Evolutionary conservation across 2,329 filamentous ascomycete species (phyloP).

Genomic region (Macrophomina tecta): DNA sequence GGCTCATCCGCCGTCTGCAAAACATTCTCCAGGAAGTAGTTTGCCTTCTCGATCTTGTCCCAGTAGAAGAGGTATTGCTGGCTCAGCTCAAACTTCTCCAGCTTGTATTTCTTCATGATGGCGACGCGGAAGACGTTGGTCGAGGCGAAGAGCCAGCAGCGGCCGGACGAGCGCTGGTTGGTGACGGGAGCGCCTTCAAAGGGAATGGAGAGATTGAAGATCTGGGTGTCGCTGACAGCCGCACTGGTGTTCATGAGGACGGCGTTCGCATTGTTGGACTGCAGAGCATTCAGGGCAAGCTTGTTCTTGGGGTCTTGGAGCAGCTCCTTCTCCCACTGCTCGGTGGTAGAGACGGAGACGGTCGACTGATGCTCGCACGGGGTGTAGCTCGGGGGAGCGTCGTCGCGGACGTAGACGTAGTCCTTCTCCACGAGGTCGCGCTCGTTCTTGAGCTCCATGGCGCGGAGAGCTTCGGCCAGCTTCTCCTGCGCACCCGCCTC

Average conservation of each 20-base stretch:
- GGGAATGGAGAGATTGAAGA: constrained; percentile 83
- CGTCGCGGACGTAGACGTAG: constrained; percentile 59
- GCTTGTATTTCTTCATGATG: constrained; percentile 80
- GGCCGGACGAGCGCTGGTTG: constrained; percentile 79
- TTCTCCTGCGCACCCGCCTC: constrained; percentile 46
- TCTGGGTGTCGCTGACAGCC: constrained; percentile 72
- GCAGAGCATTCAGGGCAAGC: constrained; percentile 76
- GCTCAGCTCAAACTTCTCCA: constrained; percentile 82
- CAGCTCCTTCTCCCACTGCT: constrained; percentile 66
- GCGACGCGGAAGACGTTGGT: constrained; percentile 93
- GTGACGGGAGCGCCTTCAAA: constrained; percentile 83
- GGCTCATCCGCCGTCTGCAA: constrained; percentile 74
- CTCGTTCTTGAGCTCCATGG: constrained; percentile 54
- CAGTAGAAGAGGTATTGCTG: constrained; percentile 90
- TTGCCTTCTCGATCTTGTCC: constrained; percentile 92
- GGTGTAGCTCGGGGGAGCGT: constrained; percentile 45
- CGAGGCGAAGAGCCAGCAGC: constrained; percentile 91
- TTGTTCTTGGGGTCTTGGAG: constrained; percentile 72
- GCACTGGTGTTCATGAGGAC: constrained; percentile 70
- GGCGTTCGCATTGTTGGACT: constrained; percentile 67
- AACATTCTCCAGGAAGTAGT: constrained; percentile 86
- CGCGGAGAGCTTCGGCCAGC: constrained; percentile 49
- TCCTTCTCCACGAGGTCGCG: constrained; percentile 52
- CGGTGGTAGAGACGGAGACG: constrained; percentile 59
- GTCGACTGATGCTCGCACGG: constrained; percentile 38